Percentiles rank a stretch among this genome's conserved stretches.
Conservation (phyloP, 495 filamentous ascomycete genomes). For the Barbatosphaeria neglecta region DNA sequence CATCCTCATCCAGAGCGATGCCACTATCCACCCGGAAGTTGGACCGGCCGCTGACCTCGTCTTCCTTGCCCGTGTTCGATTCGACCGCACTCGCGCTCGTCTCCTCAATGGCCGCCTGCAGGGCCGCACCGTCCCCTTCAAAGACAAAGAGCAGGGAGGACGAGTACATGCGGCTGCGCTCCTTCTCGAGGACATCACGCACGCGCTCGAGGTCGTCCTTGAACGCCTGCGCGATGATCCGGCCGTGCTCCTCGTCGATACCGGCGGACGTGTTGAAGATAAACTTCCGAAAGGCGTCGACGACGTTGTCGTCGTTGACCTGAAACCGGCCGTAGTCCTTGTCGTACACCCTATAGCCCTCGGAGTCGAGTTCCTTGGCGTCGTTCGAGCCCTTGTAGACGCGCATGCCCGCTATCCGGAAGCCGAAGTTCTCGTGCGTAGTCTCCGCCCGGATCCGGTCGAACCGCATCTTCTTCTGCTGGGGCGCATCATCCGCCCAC, state of each 20-base stretch:
- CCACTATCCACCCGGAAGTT: slow-evolving; percentile 30
- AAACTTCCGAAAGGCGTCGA: slow-evolving; percentile 63
- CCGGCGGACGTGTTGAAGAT: slow-evolving; percentile 54
- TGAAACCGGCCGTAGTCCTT: slow-evolving; percentile 71
- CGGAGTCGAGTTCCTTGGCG: slow-evolving; percentile 29
- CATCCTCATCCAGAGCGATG: slow-evolving; percentile 28
- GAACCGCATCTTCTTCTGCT: slow-evolving; percentile 65
- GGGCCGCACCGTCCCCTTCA: slow-evolving; percentile 68
- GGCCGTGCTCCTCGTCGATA: slow-evolving; percentile 38
- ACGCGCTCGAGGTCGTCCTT: slow-evolving; percentile 54
- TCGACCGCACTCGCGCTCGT: slow-evolving; percentile 29
- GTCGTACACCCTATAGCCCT: slow-evolving; percentile 62
- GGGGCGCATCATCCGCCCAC: slow-evolving; percentile 73
- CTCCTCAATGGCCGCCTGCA: slow-evolving; percentile 54
- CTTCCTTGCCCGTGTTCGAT: slow-evolving; percentile 7
- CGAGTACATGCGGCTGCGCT: slow-evolving; percentile 91
- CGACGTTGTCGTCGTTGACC: slow-evolving; percentile 59
- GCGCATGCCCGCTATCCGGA: slow-evolving; percentile 89
- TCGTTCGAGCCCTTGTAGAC: slow-evolving; percentile 61
- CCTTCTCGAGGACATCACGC: slow-evolving; percentile 50
- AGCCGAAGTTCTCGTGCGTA: slow-evolving; percentile 70
- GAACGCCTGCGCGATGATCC: slow-evolving; percentile 51
- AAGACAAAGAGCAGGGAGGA: slow-evolving; percentile 83
- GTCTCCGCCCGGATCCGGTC: slow-evolving; percentile 69
- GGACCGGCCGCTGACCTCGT: slow-evolving; percentile 1